Evolutionary conservation across 805 yeast species (phyloP), one percentile per base, ranked within the genome.

Genomic region (Lipomyces kockii): DNA sequence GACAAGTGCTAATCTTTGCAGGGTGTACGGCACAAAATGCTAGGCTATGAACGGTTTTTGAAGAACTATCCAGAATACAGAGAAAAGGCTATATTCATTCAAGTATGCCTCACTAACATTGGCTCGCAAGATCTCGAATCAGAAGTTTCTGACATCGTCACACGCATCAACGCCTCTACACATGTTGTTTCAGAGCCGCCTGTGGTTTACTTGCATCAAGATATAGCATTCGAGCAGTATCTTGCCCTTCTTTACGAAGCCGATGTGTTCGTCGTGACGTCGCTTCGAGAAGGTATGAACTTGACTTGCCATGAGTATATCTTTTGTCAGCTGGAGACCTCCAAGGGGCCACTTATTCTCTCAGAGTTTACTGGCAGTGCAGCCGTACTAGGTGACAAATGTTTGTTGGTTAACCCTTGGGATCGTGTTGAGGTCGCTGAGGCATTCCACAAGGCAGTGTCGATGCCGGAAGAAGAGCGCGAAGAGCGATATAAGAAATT

Each of bases 281-380:
- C 97, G 1, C 85, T 94, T 83, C 87, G 99, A 76, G 99, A 95
- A 78, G 99, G 99, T 32, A 90, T 95, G 92, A 95, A 95, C 74
- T 82, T 95, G 75, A 93, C 98, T 0, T 94, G 97, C 73, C 99
- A 95, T 76, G 99, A 95, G 77, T 95, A 89, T 76, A 85, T 92
- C 54, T 89, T 88, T 64, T 90, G 97, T 32, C 85, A 95, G 0
- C 79, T 82, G 27, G 64, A 70, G 32, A 70, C 70, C 29, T 73
- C 76, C 11, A 68, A 73, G 62, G 89, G 97, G 0, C 97, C 97
- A 1, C 83, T 94, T 69, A 84, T 95, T 58, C 78, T 95, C 64
- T 90, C 97, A 51, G 99, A 95, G 78, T 95, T 95, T 74, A 92
- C 97, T 0, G 99, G 99, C 1, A 90, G 97, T 11, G 97, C 98